Conservation (phyloP, 371 early-diverging fungal genomes). For the Lichtheimia corymbifera region DNA sequence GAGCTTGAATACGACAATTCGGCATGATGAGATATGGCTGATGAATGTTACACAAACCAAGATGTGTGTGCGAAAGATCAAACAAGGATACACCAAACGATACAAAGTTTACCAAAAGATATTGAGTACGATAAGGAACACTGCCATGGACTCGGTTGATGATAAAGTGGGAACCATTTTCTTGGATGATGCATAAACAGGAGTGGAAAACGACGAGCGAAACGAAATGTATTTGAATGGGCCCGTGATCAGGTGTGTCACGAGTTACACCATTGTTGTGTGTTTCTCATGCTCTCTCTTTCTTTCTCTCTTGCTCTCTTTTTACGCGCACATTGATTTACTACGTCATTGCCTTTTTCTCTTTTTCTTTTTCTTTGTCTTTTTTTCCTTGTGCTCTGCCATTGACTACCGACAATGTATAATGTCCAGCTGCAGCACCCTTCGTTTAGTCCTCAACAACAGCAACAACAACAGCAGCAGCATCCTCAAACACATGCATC, state of each 20-base stretch:
- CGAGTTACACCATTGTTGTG: conserved; percentile 1
- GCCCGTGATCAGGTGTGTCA: conserved; percentile 13
- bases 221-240: too few species aligned
- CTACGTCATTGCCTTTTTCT: not conserved
- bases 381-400: not conserved
- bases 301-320: conserved; percentile 1
- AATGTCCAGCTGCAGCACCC: conserved; percentile 28
- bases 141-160: too few species aligned
- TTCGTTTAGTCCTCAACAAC: conserved; percentile 12
- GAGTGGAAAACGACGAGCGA: too few species aligned
- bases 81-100: too few species aligned
- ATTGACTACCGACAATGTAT: conserved; percentile 3
- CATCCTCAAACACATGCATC: not conserved
- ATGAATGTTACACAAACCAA: too few species aligned
- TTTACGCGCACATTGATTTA: not conserved
- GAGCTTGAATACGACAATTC: too few species aligned
- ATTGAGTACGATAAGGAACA: too few species aligned
- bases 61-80: too few species aligned
- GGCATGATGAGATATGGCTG: too few species aligned
- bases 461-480: conserved; percentile 18
- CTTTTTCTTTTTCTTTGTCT: not conserved
- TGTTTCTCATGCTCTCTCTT: conserved; percentile 12
- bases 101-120: too few species aligned
- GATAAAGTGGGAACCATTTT: too few species aligned
- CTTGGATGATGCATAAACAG: too few species aligned